Conservation (phyloP, 1,139 yeast genomes). For the Debaryomyces subglobosus region DNA sequence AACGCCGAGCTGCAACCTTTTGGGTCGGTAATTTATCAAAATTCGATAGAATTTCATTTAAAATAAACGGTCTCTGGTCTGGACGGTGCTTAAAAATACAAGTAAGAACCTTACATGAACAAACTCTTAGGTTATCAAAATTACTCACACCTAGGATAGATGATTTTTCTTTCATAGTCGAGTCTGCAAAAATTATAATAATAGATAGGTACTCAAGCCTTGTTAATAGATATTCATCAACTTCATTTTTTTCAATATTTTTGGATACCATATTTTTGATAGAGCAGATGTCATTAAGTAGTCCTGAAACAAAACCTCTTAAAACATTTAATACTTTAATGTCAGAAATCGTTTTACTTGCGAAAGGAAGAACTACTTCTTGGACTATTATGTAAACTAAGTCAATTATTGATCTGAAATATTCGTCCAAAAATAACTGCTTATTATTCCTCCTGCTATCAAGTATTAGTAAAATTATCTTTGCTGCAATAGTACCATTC, state of each 20-base stretch:
- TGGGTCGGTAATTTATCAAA: slow-evolving; percentile 51
- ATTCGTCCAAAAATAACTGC: slow-evolving; percentile 47
- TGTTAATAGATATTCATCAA: slow-evolving; percentile 52
- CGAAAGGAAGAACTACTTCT: slow-evolving; percentile 29
- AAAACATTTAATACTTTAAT: not conserved
- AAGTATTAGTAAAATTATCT: slow-evolving; percentile 45
- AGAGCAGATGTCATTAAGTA: slow-evolving; percentile 11
- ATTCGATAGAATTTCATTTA: slow-evolving; percentile 60
- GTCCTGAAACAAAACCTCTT: slow-evolving; percentile 1
- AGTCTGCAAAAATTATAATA: slow-evolving; percentile 37
- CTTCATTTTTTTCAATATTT: slow-evolving; percentile 21
- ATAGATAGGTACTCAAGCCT: slow-evolving; percentile 53
- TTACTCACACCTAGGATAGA: slow-evolving; percentile 15
- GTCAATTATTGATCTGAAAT: slow-evolving; percentile 42
- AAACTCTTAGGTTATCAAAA: slow-evolving; percentile 33
- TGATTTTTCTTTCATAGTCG: slow-evolving; percentile 23
- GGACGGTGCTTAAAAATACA: slow-evolving; percentile 47
- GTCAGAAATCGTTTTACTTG: not conserved
- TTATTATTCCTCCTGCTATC: slow-evolving; percentile 43
- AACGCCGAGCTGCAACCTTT: slow-evolving; percentile 46
- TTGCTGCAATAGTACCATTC: slow-evolving; percentile 39
- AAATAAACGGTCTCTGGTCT: slow-evolving; percentile 59
- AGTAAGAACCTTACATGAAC: slow-evolving; percentile 41
- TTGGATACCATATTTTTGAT: slow-evolving; percentile 16
- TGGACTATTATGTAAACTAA: slow-evolving; percentile 41